Conservation (phyloP, 345 rosid genomes). For the Anastatica hierochuntica region DNA sequence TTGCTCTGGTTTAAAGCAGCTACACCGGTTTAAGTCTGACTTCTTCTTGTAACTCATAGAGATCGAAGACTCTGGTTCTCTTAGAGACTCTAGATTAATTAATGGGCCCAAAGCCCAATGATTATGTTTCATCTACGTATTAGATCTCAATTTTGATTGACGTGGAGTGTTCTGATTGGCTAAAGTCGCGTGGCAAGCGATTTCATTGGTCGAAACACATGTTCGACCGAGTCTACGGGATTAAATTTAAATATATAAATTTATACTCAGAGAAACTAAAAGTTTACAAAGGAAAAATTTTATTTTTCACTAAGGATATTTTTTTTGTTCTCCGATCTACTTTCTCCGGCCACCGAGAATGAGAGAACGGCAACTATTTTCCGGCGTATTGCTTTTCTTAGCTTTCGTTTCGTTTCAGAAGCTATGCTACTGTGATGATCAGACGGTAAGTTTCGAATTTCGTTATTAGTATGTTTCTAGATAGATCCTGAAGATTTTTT, state of each 20-base stretch:
- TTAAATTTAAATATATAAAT: constrained; percentile 15
- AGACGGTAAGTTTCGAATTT: constrained; percentile 29
- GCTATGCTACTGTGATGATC: constrained; percentile 46
- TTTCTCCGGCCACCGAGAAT: constrained; percentile 17
- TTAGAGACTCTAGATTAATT: background rate
- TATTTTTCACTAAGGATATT: background rate
- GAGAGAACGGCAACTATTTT: constrained; percentile 37
- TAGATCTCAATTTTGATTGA: constrained; percentile 2
- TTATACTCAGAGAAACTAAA: background rate
- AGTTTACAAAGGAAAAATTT: background rate
- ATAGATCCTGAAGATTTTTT: constrained; percentile 14
- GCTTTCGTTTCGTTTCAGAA: constrained; percentile 38
- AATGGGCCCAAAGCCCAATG: background rate
- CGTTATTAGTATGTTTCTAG: background rate
- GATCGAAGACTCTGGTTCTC: background rate
- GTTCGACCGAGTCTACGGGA: constrained; percentile 17
- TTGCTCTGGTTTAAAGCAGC: too few relatives aligned
- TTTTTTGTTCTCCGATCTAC: constrained; percentile 16
- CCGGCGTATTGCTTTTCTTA: constrained; percentile 34
- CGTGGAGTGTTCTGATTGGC: constrained; percentile 19
- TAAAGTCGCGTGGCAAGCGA: constrained; percentile 17
- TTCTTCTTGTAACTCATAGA: too few relatives aligned
- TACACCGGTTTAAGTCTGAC: too few relatives aligned
- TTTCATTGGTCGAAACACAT: constrained; percentile 25
- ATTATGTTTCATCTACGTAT: background rate